These are phyloP conservation scores for Ogataea nakhonphanomensis DNA, from an alignment of 805 yeast genomes.

Conservation along the genomic window DNA sequence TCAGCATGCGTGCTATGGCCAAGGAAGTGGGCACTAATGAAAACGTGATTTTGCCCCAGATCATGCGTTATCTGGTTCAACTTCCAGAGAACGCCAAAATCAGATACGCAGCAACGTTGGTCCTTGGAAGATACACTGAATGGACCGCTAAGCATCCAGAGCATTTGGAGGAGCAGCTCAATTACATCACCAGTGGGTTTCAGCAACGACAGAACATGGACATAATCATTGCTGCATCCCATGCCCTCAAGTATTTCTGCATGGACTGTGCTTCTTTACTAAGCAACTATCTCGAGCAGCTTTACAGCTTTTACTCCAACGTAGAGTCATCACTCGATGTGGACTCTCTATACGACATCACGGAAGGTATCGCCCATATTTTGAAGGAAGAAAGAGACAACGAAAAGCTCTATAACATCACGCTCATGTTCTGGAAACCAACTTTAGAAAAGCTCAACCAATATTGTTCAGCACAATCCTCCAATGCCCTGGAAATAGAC, in stretches of 20 bases:
- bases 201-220: conserved; percentile 36
- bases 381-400: conserved; percentile 54
- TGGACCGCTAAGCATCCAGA: conserved; percentile 91
- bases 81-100: conserved; percentile 84
- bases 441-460: conserved; percentile 47
- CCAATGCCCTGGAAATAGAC: conserved; percentile 27
- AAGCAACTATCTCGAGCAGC: conserved; percentile 66
- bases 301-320: conserved; percentile 66
- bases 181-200: conserved; percentile 79
- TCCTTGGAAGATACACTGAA: conserved; percentile 91
- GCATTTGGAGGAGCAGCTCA: conserved; percentile 74
- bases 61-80: conserved; percentile 64
- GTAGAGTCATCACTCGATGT: conserved; percentile 55
- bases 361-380: conserved; percentile 88
- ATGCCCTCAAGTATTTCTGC: conserved; percentile 91
- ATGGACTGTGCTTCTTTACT: conserved; percentile 77
- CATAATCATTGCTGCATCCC: conserved; percentile 81
- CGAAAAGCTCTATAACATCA: conserved; percentile 48
- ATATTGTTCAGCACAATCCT: conserved; percentile 11
- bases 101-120: conserved; percentile 89
- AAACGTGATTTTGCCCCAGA: conserved; percentile 63
- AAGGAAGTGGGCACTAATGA: conserved; percentile 74
- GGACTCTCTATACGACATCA: conserved; percentile 70
- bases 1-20: conserved; percentile 91
- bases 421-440: conserved; percentile 65